Conservation (phyloP, 2,329 filamentous ascomycete species). For the Aspergillus pseudotamarii region DNA sequence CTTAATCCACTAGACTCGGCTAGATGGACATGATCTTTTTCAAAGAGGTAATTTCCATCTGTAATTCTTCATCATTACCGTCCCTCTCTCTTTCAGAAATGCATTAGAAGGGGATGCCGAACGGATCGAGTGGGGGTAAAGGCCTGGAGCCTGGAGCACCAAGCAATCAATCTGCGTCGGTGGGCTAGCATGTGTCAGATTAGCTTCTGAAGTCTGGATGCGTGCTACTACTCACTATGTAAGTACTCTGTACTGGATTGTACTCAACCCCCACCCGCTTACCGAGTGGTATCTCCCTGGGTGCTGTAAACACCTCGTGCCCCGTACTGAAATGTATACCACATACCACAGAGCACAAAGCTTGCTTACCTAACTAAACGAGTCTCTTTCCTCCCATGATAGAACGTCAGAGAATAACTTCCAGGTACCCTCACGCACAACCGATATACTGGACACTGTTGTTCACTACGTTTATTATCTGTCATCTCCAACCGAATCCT, state of each 20-base stretch:
- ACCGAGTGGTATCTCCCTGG: too few relatives aligned
- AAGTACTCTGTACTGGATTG: neutral
- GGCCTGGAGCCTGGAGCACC: neutral
- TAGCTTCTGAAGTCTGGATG: neutral
- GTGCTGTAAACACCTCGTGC: neutral
- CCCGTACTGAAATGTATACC: neutral
- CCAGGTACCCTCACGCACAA: too few relatives aligned
- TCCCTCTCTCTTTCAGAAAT: neutral
- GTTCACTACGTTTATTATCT: neutral
- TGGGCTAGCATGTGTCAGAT: neutral
- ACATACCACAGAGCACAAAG: too few relatives aligned
- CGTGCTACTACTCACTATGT: neutral
- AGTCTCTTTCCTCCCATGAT: neutral
- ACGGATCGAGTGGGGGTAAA: neutral
- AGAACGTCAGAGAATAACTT: neutral
- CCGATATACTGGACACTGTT: neutral
- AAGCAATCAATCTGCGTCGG: neutral
- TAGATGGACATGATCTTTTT: neutral
- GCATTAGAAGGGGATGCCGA: neutral
- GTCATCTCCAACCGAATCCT: neutral
- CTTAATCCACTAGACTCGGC: too few relatives aligned
- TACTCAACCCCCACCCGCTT: neutral
- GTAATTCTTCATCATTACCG: neutral
- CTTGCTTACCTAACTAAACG: neutral
- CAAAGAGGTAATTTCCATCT: neutral